Evolutionary conservation across 1,139 yeast genomes (phyloP), one percentile per base, ranked within the genome.

Genomic region (Saccharomyces uvarum): DNA sequence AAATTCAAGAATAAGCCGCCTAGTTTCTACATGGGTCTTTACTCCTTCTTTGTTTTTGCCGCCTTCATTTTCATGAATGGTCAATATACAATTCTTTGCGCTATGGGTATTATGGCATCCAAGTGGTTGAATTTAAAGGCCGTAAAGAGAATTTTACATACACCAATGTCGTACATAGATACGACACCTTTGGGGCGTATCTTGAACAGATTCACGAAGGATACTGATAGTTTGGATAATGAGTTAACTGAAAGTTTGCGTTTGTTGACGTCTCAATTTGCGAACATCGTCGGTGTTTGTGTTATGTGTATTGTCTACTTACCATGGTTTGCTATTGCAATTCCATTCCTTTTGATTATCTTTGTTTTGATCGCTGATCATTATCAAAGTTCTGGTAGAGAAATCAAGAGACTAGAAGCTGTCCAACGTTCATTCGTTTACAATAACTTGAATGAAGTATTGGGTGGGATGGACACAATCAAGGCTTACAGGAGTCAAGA

Each of bases 371-470:
- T 84, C 53, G 78, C 88, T 0, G 75, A 78, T 55, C 86, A 77
- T 65, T 88, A 86, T 65, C 88, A 88, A 65, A 84, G 82, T 54
- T 81, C 90, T n/a, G 84, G 91, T 11, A 79, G 95, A 68, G 96
- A 89, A 68, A 74, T 89, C 59, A 89, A 89, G 70, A 81, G 97
- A 63, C 72, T 89, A 63, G 96, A 89, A 68, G 88, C 96, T 2
- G 67, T 80, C 8, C 79, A 84, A 64, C 77, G 96, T 65, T 88
- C 96, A 0, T 77, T 78, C 57, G 90, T 88, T 56, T 88, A 84
- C 73, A 80, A 87, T 59, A 86, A 86, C 62, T 85, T 88, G 67
- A 83, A 83, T 61, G 97, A 89, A 69, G 75, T 86, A 1, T 74
- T 89, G 59, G 78, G 78, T 58, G 97, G 97, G 33, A 73, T 83